Evolutionary conservation across 2,329 filamentous ascomycete species (phyloP).

Genomic region (Ceratocystis ficicola): DNA sequence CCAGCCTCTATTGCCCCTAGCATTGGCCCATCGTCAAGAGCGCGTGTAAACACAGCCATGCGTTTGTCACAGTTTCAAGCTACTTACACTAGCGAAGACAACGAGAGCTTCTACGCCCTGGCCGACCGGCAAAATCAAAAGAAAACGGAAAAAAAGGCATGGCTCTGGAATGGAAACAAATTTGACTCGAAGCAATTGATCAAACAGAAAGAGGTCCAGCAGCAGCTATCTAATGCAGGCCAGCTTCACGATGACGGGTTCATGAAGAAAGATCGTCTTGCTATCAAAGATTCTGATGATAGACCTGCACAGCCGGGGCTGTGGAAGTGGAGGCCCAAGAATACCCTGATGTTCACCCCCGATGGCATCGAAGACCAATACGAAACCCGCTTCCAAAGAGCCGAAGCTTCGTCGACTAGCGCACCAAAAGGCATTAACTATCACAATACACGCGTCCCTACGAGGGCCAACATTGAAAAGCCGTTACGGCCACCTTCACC

Average conservation of each 20-base stretch:
- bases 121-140: constrained; percentile 84
- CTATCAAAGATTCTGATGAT: constrained; percentile 54
- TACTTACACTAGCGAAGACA: constrained; percentile 94
- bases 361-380: constrained; percentile 49
- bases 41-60: constrained; percentile 20
- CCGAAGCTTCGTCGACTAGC: constrained; percentile 58
- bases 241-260: constrained; percentile 45
- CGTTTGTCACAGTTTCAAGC: constrained; percentile 68
- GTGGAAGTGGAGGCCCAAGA: constrained; percentile 64
- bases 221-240: constrained; percentile 37
- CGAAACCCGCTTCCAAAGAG: constrained; percentile 53
- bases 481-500: constrained; percentile 54
- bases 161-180: constrained; percentile 83
- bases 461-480: constrained; percentile 29
- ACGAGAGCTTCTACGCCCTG: constrained; percentile 88
- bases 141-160: constrained; percentile 70
- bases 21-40: constrained; percentile 1
- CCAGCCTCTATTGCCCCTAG: constrained; percentile 14
- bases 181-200: constrained; percentile 69
- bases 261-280: constrained; percentile 43
- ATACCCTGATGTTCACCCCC: constrained; percentile 75
- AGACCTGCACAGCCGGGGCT: constrained; percentile 65
- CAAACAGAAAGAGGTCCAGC: constrained; percentile 50
- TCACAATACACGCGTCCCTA: constrained; percentile 58
- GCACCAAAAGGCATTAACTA: constrained; percentile 68